A percentile compares a stretch with the other conserved stretches of the same genome.
Evolutionary conservation across 2,329 filamentous ascomycete species (phyloP).

Genomic region (Trichoderma sp.): DNA sequence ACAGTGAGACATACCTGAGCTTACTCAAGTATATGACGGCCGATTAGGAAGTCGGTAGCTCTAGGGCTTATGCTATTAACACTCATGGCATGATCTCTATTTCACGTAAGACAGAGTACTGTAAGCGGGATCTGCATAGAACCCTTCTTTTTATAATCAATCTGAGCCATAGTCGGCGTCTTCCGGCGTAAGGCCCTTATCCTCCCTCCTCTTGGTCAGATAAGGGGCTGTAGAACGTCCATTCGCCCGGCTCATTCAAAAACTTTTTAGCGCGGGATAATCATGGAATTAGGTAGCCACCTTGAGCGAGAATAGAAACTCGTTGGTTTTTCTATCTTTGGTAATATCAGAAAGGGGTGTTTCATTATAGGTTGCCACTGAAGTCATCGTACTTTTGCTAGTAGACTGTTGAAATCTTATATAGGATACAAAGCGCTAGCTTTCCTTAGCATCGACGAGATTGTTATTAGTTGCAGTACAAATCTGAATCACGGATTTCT

Average conservation of each 20-base stretch:
- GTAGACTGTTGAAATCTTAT: background rate
- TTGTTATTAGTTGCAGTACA: accelerated
- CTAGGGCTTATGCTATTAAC: background rate
- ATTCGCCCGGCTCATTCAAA: background rate
- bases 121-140: background rate
- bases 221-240: background rate
- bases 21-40: background rate
- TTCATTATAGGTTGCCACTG: background rate
- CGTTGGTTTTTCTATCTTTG: background rate
- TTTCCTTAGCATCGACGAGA: too few species aligned
- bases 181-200: background rate
- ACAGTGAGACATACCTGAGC: background rate
- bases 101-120: background rate
- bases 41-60: background rate
- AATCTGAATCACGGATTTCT: background rate
- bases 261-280: background rate
- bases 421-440: too few species aligned
- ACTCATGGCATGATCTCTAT: background rate
- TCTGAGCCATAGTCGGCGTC: background rate
- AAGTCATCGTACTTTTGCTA: background rate
- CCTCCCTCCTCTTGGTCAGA: background rate
- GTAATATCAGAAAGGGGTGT: background rate
- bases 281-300: background rate
- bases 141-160: background rate
- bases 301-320: background rate